Conservation (phyloP, 1,139 yeast species). For the Hemisphaericaspora xylanilytica region DNA sequence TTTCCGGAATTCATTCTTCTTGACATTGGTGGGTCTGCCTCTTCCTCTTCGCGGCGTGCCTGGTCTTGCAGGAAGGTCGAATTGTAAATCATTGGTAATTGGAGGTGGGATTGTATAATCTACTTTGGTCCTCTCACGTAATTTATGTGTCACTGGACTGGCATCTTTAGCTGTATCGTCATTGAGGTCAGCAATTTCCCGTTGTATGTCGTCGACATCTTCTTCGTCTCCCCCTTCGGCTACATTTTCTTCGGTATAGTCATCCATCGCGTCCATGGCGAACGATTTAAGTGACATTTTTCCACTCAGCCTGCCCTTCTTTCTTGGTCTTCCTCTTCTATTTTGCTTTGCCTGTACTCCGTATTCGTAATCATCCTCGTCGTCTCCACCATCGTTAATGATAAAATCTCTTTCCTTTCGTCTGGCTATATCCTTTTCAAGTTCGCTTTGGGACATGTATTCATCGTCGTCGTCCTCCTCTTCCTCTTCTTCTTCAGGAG, state of each 20-base stretch:
- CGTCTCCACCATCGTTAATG: conserved; percentile 39
- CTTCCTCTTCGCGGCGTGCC: conserved; percentile 19
- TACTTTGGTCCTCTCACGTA: conserved; percentile 74
- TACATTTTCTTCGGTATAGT: conserved; percentile 1
- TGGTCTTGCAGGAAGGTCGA: conserved; percentile 16
- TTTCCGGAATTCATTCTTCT: conserved; percentile 26
- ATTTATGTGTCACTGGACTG: conserved; percentile 54
- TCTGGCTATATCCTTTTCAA: conserved; percentile 31
- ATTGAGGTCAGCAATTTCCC: conserved; percentile 52
- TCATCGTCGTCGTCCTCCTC: conserved; percentile 28
- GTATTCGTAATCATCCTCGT: conserved; percentile 27
- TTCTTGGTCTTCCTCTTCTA: conserved; percentile 17
- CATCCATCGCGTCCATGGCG: background rate
- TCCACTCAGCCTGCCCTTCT: conserved; percentile 22
- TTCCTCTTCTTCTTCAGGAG: conserved; percentile 17
- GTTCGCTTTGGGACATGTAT: conserved; percentile 21
- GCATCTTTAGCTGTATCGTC: conserved; percentile 54
- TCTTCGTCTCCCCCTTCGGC: conserved; percentile 19
- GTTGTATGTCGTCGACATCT: conserved; percentile 41
- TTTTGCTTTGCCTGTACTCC: conserved; percentile 15
- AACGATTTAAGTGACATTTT: background rate
- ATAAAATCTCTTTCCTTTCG: conserved; percentile 35
- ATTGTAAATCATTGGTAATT: conserved; percentile 47
- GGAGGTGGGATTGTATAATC: conserved; percentile 91
- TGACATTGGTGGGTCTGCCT: conserved; percentile 31